Base-by-base conservation (phyloP, 768 basidiomycete genomes). In the Amanita pseudoporphyria region DNA sequence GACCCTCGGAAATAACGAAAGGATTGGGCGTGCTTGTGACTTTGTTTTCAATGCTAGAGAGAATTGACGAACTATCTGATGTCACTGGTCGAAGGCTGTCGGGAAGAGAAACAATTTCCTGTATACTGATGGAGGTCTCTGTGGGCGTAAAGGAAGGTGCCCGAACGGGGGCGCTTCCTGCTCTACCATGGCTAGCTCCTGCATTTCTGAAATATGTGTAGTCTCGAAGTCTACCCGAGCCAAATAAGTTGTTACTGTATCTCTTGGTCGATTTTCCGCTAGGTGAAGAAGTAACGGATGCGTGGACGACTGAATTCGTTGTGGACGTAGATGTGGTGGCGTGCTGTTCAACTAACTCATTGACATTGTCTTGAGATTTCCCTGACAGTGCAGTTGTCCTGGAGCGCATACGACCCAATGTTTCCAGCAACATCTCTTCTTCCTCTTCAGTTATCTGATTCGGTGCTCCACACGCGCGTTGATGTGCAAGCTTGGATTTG, bases 211-310 rank as follows among this genome's bases (percentile, higher is more conserved):
- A 62, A 62, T 89, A 86, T 9, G 71, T 69, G 60, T 87, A 79
- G 62, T 91, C 88, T 49, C 82, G 74, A 57, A 88, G 72, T 49
- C 81, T 76, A n/a, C 82, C 81, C 14, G 88, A 90, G 41, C 86
- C 82, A 54, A 90, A 91, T 44, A 92, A 70, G 59, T 90, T 90
- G 63, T 90, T 90, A 70, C 87, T 89, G 63, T 86, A 85, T 40
- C 88, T 78, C 65, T 85, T 84, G 49, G 71, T 67, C 35, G 77
- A 76, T 30, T 76, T 71, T 42, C 68, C 51, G 56, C 63, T 64
- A 21, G 82, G 73, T 19, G 78, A 76, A 16, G 71, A 70, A 41
- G 56, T 68, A 59, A 66, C 58, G 59, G 62, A 64, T 54, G 49
- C 61, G 24, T 41, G 40, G 18, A 32, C 26, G 57, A 55, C 70